Evolutionary conservation across 202 grass and related monocot genomes (phyloP), one percentile per base, ranked within the genome.

Genomic region (Panicum hallii): DNA sequence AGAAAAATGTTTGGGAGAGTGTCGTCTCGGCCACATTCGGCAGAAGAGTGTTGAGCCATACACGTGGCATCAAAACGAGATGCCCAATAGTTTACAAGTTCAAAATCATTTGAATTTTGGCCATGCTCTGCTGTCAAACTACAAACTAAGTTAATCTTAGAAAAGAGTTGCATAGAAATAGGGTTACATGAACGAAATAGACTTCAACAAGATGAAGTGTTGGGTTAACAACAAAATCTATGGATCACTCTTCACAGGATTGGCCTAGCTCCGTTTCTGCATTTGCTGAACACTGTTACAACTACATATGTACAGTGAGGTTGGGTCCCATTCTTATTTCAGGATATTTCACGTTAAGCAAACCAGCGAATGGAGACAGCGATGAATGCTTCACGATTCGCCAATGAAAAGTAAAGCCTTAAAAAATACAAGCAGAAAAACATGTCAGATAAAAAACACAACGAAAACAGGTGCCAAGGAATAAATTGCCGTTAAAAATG

Each of bases 241-340:
- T 72, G 47, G 30, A n/a, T 56, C 53, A 30, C 42, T 57, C 76
- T 78, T 67, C 82, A 55, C 46, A 26, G 17, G 78, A 44, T 36
- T 34, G 52, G 32, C 20, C 45, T 49, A 45, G 67, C 62, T 85
- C 43, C 69, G 61, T 82, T 55, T 81, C 87, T 77, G 84, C 79
- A 67, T 92, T 89, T 84, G 86, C 82, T 83, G 87, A 89, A 87
- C 63, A 72, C 77, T 28, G 66, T 64, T 83, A 86, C 79, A 69
- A 81, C 50, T 76, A 87, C 74, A 64, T 90, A 92, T 92, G 22
- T 92, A 92, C 90, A 92, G 75, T 43, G 75, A 49, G 54, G 38
- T 26, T 70, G 61, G 61, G 70, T 70, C 73, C 13, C 48, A 38
- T 80, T 79, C 69, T 74, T 85, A 47, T 80, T 86, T 73, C 74